These are phyloP conservation scores for Xanthoceras sorbifolium DNA, from an alignment of 345 rosid genomes.

Conservation along the genomic window DNA sequence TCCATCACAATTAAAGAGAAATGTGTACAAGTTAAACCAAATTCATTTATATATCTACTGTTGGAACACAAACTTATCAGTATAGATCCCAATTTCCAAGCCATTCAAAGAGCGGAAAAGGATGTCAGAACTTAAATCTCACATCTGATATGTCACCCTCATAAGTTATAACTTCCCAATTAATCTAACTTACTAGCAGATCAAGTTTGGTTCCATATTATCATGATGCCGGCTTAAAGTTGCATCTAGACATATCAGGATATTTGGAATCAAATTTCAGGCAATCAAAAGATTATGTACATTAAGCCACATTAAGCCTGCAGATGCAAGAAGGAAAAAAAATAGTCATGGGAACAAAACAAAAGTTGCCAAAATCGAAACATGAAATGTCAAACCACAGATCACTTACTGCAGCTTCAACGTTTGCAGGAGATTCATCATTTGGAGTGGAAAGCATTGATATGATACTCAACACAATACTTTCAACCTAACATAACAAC, in stretches of 20 bases:
- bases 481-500: constrained; percentile 63
- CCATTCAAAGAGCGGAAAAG: neutral
- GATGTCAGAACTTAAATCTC: neutral
- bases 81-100: neutral
- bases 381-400: constrained; percentile 5
- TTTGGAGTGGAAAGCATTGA: constrained; percentile 92
- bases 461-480: constrained; percentile 82
- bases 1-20: neutral
- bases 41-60: neutral
- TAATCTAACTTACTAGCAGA: neutral
- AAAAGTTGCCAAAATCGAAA: constrained; percentile 10
- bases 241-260: neutral
- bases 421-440: constrained; percentile 90
- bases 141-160: neutral
- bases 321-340: neutral
- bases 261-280: neutral
- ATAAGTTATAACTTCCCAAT: neutral
- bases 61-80: neutral
- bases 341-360: neutral
- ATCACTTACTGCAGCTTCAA: constrained; percentile 83
- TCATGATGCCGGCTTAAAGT: neutral
- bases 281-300: neutral
- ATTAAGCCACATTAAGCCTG: no score
- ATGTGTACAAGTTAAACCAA: neutral
- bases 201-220: neutral